Base-by-base conservation (phyloP, 2,329 filamentous ascomycete species). In the Alternaria triticina region DNA sequence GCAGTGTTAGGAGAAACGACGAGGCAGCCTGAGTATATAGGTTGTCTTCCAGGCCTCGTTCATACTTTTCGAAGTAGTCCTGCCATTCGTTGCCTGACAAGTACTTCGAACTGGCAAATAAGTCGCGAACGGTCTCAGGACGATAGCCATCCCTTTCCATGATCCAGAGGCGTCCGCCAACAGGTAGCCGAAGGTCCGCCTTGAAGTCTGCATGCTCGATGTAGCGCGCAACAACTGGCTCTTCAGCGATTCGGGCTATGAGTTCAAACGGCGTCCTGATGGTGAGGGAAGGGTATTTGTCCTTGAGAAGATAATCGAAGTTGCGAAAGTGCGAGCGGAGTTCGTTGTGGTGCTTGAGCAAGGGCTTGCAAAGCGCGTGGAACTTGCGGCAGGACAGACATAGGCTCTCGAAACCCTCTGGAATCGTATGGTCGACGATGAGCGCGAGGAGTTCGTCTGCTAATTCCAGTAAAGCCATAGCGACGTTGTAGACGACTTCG, bases 201-300 rank as follows among this genome's bases (percentile, higher is more conserved):
- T 54, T 54, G 45, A 66, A 63, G 54, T 66, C 56, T 60, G 63
- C 63, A 60, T 63, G 56, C 60, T 60, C 17, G 25, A 66, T 66
- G 63, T 66, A 66, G 60, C 63, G 63, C 44, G 63, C 56, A 63
- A 66, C 63, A 46, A 66, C 30, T 60, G 63, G 63, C 60, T 66
- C 60, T 63, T 63, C 49, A 57, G 60, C 63, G 63, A 66, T 66
- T 23, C 60, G 60, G 55, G 60, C 50, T 54, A 66, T 63, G 20
- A 66, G 63, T 51, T 63, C 63, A 61, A 66, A 66, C 27, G 56
- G 60, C 54, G 60, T 57, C 40, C 60, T 60, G 56, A 65, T 62
- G n/a, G 44, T 54, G 44, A 59, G 25, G n/a, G 47, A 59, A 52
- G 57, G 46, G 46, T 61, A 10, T 61, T 15, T 30, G 36, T 40